phyloP scores from a whole-genome alignment of 345 rosid species.

The Brassica cretica region DNA sequence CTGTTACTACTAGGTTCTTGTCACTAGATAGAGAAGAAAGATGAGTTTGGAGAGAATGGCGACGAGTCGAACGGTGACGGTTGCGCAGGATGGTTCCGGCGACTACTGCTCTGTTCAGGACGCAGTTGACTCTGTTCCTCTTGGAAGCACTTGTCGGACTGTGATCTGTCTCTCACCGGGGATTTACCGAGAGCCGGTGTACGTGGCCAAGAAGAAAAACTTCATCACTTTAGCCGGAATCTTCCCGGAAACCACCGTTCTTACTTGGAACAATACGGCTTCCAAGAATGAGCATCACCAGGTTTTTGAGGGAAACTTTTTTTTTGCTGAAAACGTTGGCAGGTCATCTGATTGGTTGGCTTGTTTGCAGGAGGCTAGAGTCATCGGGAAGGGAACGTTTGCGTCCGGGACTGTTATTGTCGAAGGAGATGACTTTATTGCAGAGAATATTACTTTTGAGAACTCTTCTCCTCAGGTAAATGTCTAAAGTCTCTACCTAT shows the following conservation, averaged over 20 bases:
- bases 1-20: not conserved
- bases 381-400: slow-evolving; percentile 91
- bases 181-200: slow-evolving; percentile 71
- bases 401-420: slow-evolving; percentile 88
- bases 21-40: not conserved
- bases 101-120: slow-evolving; percentile 78
- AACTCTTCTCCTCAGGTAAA: slow-evolving; percentile 47
- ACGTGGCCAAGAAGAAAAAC: slow-evolving; percentile 89
- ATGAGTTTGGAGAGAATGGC: slow-evolving; percentile 43
- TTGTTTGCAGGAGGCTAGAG: slow-evolving; percentile 48
- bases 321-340: not conserved
- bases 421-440: slow-evolving; percentile 94
- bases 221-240: slow-evolving; percentile 81
- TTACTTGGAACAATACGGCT: slow-evolving; percentile 93
- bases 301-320: slow-evolving; percentile 36
- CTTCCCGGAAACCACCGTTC: slow-evolving; percentile 64
- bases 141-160: slow-evolving; percentile 65
- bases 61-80: slow-evolving; percentile 53
- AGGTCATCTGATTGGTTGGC: slow-evolving; percentile 1
- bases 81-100: slow-evolving; percentile 72
- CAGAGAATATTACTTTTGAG: slow-evolving; percentile 96
- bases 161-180: slow-evolving; percentile 80
- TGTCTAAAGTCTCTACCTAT: not conserved
- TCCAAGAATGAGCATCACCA: slow-evolving; percentile 82
- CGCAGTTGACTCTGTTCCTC: slow-evolving; percentile 82